Evolutionary conservation across 192 early-diverging fungal species (phyloP), one percentile per base, ranked within the genome.

Genomic region (Linnemannia schmuckeri): DNA sequence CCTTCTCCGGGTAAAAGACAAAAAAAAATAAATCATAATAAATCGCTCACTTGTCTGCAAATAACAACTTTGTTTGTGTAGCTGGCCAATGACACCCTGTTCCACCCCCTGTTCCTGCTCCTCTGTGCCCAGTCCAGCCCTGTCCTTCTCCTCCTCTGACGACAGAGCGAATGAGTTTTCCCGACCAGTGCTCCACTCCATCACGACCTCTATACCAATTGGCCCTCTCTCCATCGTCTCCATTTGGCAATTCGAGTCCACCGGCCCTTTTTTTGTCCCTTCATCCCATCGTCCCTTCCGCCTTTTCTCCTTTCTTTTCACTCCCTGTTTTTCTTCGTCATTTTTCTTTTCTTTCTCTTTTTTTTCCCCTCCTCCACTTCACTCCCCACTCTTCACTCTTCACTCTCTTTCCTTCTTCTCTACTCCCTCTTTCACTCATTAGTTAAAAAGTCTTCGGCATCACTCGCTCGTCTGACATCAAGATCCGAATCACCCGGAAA

Each of bases 401-500:
- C 54, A n/a, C 22, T 33, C 27, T 33, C 10, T 8, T 12, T 33
- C 15, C 27, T 4, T 18, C 52, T 20, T 5, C 18, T 20, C 52
- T 54, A 20, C 61, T 35, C 30, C 57, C n/a, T 61, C 57, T 10
- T 33, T 66, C 27, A 66, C 10, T 30, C 61, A 30, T 30, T 30
- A 66, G 9, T 30, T 8, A 61, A 3, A 27, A 24, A 27, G n/a
- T 33, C 27, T 33, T 15, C 13, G 12, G 27, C 27, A 27, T 13
- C 61, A 57, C n/a, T 66, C 30, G 9, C 27, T 66, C 61, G 6
- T 15, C 9, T 33, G 27, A 6, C 61, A 66, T 27, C 61, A 66
- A 66, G 61, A 66, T 66, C 61, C 30, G 61, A 33, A 61, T 61
- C 57, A 61, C n/a, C 57, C n/a, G 57, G 27, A 33, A 66, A 33